phyloP scores from a whole-genome alignment of 148 eudicot genomes.

The Chenopodium quinoa region DNA sequence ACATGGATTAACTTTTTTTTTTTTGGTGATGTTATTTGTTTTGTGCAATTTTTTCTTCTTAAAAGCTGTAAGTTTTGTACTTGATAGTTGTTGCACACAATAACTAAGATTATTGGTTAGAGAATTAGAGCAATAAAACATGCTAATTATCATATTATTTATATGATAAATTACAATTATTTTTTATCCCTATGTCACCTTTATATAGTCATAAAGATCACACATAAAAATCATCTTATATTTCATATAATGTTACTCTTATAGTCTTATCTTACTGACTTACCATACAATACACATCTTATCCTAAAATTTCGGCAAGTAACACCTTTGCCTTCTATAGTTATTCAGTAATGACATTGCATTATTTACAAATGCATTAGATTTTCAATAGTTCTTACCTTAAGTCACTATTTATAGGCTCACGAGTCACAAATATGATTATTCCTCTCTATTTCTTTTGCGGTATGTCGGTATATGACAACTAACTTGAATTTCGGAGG shows the following conservation, averaged over 20 bases:
- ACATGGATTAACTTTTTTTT: background rate
- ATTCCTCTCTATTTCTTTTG: no score
- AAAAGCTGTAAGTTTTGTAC: conserved; percentile 17
- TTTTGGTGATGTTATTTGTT: background rate
- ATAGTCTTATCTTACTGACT: background rate
- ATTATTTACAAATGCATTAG: background rate
- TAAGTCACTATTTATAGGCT: background rate
- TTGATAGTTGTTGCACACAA: background rate
- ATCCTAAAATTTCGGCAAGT: background rate
- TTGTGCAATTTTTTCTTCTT: conserved; percentile 1
- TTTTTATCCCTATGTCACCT: no score
- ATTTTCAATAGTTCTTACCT: background rate
- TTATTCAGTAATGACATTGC: background rate
- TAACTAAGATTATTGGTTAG: conserved; percentile 6
- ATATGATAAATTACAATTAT: background rate
- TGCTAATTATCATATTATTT: background rate
- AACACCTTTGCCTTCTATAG: background rate
- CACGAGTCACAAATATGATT: no score
- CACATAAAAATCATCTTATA: background rate
- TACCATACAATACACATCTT: background rate
- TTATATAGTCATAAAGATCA: background rate
- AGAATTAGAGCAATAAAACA: background rate
- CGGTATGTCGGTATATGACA: no score
- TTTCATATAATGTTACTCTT: background rate
- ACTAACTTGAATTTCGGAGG: no score